Evolutionary conservation across 1,284 basidiomycete species (phyloP).

Genomic region (Pholiota adiposa): DNA sequence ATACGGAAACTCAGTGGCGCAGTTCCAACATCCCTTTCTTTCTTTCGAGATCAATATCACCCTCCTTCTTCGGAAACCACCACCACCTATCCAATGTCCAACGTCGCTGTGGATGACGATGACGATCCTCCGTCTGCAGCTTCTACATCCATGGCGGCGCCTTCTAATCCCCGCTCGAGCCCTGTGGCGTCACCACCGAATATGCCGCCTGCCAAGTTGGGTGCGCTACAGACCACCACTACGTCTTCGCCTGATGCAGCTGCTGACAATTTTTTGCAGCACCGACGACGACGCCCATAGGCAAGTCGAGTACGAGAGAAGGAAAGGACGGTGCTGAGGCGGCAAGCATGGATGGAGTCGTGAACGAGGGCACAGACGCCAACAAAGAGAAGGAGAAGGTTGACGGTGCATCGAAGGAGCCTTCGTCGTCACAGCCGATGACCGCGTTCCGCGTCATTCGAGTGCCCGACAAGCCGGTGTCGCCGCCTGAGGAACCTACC

Average conservation of each 20-base stretch:
- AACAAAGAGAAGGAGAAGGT: not conserved
- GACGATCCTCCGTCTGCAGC: not conserved
- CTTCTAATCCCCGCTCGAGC: not conserved
- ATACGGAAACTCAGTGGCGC: constrained; percentile 2
- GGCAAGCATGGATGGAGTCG: not conserved
- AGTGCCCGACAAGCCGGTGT: not conserved
- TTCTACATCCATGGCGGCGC: not conserved
- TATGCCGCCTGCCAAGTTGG: not conserved
- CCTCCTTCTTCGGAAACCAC: not conserved
- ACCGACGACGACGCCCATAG: not conserved
- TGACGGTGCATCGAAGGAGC: not conserved
- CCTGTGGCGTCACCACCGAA: not conserved
- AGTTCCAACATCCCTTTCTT: not conserved
- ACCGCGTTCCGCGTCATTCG: not conserved
- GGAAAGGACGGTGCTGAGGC: not conserved
- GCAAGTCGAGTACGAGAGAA: not conserved
- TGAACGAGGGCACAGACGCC: no score
- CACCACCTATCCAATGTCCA: not conserved
- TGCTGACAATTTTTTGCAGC: not conserved
- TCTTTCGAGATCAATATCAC: not conserved
- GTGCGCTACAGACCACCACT: not conserved
- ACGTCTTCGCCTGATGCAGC: not conserved
- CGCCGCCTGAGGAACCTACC: not conserved
- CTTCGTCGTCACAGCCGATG: not conserved
- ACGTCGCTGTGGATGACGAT: not conserved